Evolutionary conservation across 2,329 filamentous ascomycete genomes (phyloP).

Genomic region (Magnaporthiopsis incrustans): DNA sequence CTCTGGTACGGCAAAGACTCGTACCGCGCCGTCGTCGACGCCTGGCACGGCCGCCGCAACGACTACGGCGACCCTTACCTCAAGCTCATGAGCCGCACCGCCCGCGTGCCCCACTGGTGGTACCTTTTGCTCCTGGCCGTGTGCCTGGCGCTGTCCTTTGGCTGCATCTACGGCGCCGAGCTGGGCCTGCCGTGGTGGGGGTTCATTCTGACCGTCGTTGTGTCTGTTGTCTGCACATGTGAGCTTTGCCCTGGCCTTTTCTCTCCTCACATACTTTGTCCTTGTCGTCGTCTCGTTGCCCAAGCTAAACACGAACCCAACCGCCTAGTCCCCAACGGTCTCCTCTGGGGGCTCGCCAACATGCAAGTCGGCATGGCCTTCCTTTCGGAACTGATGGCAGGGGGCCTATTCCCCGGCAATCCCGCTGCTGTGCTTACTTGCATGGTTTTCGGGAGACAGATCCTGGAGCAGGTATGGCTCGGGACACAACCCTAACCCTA

Average conservation of each 20-base stretch:
- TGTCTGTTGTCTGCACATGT: conserved; percentile 19
- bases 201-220: conserved; percentile 18
- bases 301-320: background rate
- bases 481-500: background rate
- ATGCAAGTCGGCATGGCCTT: conserved; percentile 21
- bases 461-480: conserved; percentile 22
- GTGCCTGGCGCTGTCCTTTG: conserved; percentile 19
- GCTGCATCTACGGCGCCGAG: conserved; percentile 19
- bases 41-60: conserved; percentile 10
- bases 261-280: too few relatives aligned
- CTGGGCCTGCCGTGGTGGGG: conserved; percentile 24
- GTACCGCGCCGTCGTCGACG: conserved; percentile 6
- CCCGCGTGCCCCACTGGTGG: conserved; percentile 24
- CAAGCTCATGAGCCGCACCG: conserved; percentile 20
- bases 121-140: conserved; percentile 18
- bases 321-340: conserved; percentile 19
- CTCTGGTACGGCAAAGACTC: conserved; percentile 17
- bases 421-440: conserved; percentile 21
- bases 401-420: conserved; percentile 21
- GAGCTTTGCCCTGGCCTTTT: background rate
- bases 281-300: background rate
- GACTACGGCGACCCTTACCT: conserved; percentile 23
- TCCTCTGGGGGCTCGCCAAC: conserved; percentile 22
- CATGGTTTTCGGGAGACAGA: conserved; percentile 24
- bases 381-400: conserved; percentile 22